Evolutionary conservation across 352 stramenopile species (phyloP).

Genomic region (Plasmopara viticola): DNA sequence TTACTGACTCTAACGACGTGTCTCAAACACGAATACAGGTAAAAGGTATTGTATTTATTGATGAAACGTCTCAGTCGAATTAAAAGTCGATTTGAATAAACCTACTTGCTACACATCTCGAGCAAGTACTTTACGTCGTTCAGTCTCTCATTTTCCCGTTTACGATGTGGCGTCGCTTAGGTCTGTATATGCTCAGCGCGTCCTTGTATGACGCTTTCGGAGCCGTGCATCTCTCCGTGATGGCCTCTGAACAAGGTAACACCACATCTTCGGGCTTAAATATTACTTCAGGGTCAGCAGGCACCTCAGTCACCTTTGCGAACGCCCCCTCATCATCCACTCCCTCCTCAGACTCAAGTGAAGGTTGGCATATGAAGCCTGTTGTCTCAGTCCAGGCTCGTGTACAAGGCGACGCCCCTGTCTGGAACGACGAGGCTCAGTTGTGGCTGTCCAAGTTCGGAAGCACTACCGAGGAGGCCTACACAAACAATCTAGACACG

Average conservation of each 20-base stretch:
- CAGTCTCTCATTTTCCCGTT: neutral
- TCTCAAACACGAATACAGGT: no score
- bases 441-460: conserved; percentile 39
- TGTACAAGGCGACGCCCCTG: conserved; percentile 42
- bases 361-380: conserved; percentile 21
- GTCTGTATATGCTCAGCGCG: neutral
- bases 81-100: no score
- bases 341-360: conserved; percentile 4
- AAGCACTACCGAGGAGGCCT: conserved; percentile 29
- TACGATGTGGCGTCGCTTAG: neutral
- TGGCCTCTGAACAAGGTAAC: neutral
- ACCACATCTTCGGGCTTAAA: neutral
- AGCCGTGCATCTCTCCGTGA: neutral
- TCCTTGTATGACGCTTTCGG: neutral
- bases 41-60: no score
- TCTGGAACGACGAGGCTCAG: conserved; percentile 27
- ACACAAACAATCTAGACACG: conserved; percentile 44
- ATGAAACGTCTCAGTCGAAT: no score
- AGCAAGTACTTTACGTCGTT: neutral
- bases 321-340: neutral
- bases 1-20: no score
- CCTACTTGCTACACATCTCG: no score
- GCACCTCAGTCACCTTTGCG: neutral
- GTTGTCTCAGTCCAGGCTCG: conserved; percentile 44
- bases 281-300: neutral